Conservation (phyloP, 2,329 filamentous ascomycete genomes). For the Stachybotrys echinatus region DNA sequence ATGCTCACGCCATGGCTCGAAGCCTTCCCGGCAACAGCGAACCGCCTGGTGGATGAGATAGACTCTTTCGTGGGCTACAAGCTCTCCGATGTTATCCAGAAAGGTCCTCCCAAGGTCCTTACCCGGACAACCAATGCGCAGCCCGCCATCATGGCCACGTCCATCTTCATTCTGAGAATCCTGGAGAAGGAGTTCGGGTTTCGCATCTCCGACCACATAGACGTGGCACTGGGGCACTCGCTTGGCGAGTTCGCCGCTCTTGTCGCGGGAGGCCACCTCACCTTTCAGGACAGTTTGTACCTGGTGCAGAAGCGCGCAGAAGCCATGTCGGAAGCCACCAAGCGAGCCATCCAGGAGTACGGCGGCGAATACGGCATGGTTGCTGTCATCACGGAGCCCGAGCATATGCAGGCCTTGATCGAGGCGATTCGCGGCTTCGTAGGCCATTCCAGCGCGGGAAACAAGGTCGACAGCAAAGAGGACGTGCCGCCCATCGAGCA, state of each 20-base stretch:
- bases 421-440: conserved; percentile 75
- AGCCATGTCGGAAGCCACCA: conserved; percentile 75
- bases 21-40: conserved; percentile 73
- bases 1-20: conserved; percentile 85
- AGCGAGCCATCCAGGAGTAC: conserved; percentile 56
- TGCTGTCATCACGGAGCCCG: conserved; percentile 80
- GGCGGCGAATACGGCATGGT: conserved; percentile 93
- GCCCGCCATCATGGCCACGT: conserved; percentile 94
- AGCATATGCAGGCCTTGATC: conserved; percentile 65
- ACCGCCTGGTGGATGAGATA: conserved; percentile 78
- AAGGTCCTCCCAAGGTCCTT: conserved; percentile 71
- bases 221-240: conserved; percentile 84
- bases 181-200: conserved; percentile 84
- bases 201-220: conserved; percentile 61
- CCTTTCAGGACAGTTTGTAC: conserved; percentile 70
- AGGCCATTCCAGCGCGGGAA: conserved; percentile 58
- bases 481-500: conserved; percentile 74
- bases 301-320: conserved; percentile 75
- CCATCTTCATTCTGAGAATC: conserved; percentile 81
- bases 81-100: conserved; percentile 71
- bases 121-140: conserved; percentile 85
- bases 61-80: conserved; percentile 70
- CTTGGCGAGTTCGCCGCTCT: conserved; percentile 90
- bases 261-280: conserved; percentile 75
- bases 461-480: conserved; percentile 62